Evolutionary conservation across 768 basidiomycete species (phyloP), one percentile per base, ranked within the genome.

Genomic region (Trichaptum fuscoviolaceum): DNA sequence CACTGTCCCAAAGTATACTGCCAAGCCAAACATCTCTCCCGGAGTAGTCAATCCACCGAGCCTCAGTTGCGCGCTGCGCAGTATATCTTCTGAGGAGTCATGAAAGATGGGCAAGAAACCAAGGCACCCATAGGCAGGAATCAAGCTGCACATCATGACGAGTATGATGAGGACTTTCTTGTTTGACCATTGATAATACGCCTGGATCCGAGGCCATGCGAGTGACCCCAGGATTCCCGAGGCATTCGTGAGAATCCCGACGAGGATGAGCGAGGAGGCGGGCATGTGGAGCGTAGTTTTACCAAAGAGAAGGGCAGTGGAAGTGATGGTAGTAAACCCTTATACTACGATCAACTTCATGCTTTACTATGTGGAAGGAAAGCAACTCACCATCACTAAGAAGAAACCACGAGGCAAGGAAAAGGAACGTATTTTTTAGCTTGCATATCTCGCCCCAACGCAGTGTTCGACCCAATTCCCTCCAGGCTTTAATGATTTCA

Each of bases 271-370:
- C 0, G 90, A 83, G 0, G 90, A 87, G 0, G 95, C 74, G 0
- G 84, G 78, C 90, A 99, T 93, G 71, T 88, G 82, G 20, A 98
- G 83, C 0, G 89, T 82, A 0, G 95, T 96, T 74, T 96, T 97
- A 0, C 87, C 95, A 72, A 96, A 98, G 0, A 99, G 84, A 65
- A 98, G 85, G 0, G 96, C 93, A 0, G 93, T 94, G 0, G 92
- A 92, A 0, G 94, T 95, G 60, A 97, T 90, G 0, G 96, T 97
- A 2, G 95, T 93, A 77, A 96, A 95, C 1, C 90, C 93, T 93
- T 34, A 4, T 17, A n/a, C 26, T 23, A 12, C 25, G 24, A 9
- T 24, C 18, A 17, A n/a, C 9, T 61, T 65, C 60, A 63, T 57
- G 42, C 58, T 15, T n/a, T n/a, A n/a, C n/a, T 30, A 9, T 23